A percentile compares a stretch with the other conserved stretches of the same genome.
phyloP scores from a whole-genome alignment of 2,329 filamentous ascomycete species.

The Sphaerostilbella broomeana region DNA sequence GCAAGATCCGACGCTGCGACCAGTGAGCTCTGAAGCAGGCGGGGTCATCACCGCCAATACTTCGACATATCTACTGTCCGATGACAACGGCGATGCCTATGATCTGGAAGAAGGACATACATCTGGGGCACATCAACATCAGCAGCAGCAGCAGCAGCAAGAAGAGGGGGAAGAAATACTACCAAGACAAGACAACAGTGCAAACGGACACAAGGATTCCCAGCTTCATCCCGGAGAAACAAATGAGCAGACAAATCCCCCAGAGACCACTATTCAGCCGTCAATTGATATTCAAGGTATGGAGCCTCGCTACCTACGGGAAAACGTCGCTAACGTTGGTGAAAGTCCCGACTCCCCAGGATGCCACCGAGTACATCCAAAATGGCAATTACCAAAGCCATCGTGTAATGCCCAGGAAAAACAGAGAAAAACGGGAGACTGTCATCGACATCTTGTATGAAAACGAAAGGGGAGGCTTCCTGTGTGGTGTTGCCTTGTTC shows the following conservation, averaged over 20 bases:
- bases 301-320: background rate
- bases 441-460: constrained; percentile 88
- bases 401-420: constrained; percentile 30
- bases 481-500: constrained; percentile 87
- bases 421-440: constrained; percentile 38
- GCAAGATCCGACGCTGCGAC: constrained; percentile 23
- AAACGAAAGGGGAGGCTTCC: constrained; percentile 84
- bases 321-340: background rate
- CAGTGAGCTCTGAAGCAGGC: constrained; percentile 15
- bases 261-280: constrained; percentile 17
- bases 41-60: constrained; percentile 7
- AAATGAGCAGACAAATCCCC: background rate
- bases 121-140: constrained; percentile 9
- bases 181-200: background rate
- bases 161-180: constrained; percentile 1
- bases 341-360: constrained; percentile 25
- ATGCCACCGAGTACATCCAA: constrained; percentile 1
- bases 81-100: constrained; percentile 6
- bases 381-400: constrained; percentile 16
- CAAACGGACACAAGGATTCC: background rate
- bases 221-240: background rate
- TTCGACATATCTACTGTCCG: constrained; percentile 14
- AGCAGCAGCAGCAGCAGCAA: constrained; percentile 13
- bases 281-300: constrained; percentile 30
- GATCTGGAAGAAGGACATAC: constrained; percentile 7